A percentile compares a stretch with the other conserved stretches of the same genome.
These are phyloP conservation scores for Retiboletus fuscus DNA, from an alignment of 1,284 basidiomycete species.

Conservation along the genomic window DNA sequence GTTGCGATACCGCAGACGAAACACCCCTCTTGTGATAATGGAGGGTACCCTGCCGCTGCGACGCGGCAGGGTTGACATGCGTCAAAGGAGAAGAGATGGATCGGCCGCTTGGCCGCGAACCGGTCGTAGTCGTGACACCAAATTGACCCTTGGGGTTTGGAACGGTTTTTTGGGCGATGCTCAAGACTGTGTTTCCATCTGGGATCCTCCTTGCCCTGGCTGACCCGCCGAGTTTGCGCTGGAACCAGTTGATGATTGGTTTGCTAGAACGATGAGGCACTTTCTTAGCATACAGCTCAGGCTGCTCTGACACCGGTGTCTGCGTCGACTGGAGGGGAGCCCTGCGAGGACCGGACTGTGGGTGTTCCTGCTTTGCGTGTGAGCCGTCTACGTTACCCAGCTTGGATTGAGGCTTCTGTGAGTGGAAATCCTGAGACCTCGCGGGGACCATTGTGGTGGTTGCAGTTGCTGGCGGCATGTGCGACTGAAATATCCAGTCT, in stretches of 20 bases:
- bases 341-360: constrained; percentile 32
- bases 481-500: constrained; percentile 12
- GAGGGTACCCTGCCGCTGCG: constrained; percentile 44
- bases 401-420: constrained; percentile 36
- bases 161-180: constrained; percentile 28
- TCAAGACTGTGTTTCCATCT: constrained; percentile 46
- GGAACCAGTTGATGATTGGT: constrained; percentile 92
- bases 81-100: constrained; percentile 48
- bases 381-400: constrained; percentile 17
- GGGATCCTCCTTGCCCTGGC: constrained; percentile 62
- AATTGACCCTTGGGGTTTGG: constrained; percentile 36
- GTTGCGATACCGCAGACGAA: constrained; percentile 52
- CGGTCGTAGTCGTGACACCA: constrained; percentile 27
- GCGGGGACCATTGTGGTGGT: constrained; percentile 29
- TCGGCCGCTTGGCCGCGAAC: constrained; percentile 47
- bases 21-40: constrained; percentile 50
- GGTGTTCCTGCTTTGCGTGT: constrained; percentile 35
- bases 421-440: constrained; percentile 28
- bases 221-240: constrained; percentile 83
- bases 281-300: constrained; percentile 64
- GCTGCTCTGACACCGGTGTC: constrained; percentile 48
- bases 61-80: constrained; percentile 29
- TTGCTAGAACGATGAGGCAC: constrained; percentile 75
- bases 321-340: constrained; percentile 46
- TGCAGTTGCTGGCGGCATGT: constrained; percentile 35